Evolutionary conservation across 495 filamentous ascomycete genomes (phyloP).

Genomic region (Articulospora tetracladia): DNA sequence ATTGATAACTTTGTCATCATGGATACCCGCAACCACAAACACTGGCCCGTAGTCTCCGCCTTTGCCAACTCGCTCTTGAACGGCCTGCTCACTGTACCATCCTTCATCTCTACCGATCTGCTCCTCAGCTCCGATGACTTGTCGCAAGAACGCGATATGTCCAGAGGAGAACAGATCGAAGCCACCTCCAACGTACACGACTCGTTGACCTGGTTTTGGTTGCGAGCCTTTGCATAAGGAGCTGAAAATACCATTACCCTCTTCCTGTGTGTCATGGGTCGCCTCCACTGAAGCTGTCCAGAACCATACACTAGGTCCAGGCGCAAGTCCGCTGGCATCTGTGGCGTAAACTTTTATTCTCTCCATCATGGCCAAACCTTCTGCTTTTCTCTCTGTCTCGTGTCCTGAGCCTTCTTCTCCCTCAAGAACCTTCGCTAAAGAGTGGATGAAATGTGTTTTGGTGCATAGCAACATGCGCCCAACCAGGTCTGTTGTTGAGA

Average conservation of each 20-base stretch:
- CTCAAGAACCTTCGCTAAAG: slow-evolving; percentile 58
- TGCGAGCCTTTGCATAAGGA: slow-evolving; percentile 60
- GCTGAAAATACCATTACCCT: slow-evolving; percentile 55
- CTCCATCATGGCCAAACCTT: slow-evolving; percentile 58
- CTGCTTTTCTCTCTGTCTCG: slow-evolving; percentile 56
- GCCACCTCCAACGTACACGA: slow-evolving; percentile 94
- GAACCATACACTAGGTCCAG: slow-evolving; percentile 74
- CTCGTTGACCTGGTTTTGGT: slow-evolving; percentile 70
- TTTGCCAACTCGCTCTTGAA: slow-evolving; percentile 55
- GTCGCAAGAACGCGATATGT: slow-evolving; percentile 88
- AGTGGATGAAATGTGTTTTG: slow-evolving; percentile 80
- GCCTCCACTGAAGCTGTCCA: slow-evolving; percentile 58
- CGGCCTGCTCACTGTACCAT: slow-evolving; percentile 67
- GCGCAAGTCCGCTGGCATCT: slow-evolving; percentile 67
- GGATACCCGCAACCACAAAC: slow-evolving; percentile 87
- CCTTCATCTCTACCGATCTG: slow-evolving; percentile 56
- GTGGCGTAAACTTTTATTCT: slow-evolving; percentile 82
- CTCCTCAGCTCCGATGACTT: slow-evolving; percentile 69
- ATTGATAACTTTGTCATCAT: slow-evolving; percentile 93
- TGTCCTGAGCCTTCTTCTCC: slow-evolving; percentile 71
- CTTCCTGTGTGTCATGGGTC: slow-evolving; percentile 43
- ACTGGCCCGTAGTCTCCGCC: slow-evolving; percentile 72
- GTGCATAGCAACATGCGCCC: slow-evolving; percentile 96
- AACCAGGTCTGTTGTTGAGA: slow-evolving; percentile 95
- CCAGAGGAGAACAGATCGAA: slow-evolving; percentile 97